Conservation (phyloP, 1,284 basidiomycete genomes). For the Puccinia triticina region DNA sequence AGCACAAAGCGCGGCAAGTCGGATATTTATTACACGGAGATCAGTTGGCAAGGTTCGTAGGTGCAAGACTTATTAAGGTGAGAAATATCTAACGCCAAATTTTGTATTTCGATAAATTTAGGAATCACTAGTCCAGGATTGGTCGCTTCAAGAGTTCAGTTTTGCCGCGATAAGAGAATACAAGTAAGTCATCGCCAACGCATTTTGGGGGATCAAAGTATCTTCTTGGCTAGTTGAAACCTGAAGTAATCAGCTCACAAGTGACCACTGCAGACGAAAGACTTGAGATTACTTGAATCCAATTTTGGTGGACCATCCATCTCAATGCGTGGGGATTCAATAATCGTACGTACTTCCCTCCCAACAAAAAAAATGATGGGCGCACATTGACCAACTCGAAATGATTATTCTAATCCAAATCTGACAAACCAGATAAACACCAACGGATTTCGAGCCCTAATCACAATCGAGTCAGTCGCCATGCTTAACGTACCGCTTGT, state of each 20-base stretch:
- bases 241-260: neutral
- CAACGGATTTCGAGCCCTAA: constrained; percentile 20
- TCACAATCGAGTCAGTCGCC: neutral
- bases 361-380: neutral
- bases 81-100: neutral
- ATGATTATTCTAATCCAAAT: neutral
- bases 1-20: neutral
- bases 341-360: neutral
- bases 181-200: neutral
- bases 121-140: neutral
- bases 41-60: constrained; percentile 28
- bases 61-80: neutral
- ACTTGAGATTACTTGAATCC: constrained; percentile 27
- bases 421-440: neutral
- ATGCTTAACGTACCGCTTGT: neutral
- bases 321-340: neutral
- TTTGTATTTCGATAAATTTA: neutral
- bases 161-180: constrained; percentile 23
- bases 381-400: neutral
- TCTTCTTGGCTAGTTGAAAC: neutral
- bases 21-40: constrained; percentile 27
- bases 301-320: neutral
- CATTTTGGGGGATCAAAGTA: neutral
- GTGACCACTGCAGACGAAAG: constrained; percentile 6
- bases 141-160: constrained; percentile 5